A percentile compares a stretch with the other conserved stretches of the same genome.
These are phyloP conservation scores for Sesbania bispinosa DNA, from an alignment of 306 rosid species.

Conservation along the genomic window DNA sequence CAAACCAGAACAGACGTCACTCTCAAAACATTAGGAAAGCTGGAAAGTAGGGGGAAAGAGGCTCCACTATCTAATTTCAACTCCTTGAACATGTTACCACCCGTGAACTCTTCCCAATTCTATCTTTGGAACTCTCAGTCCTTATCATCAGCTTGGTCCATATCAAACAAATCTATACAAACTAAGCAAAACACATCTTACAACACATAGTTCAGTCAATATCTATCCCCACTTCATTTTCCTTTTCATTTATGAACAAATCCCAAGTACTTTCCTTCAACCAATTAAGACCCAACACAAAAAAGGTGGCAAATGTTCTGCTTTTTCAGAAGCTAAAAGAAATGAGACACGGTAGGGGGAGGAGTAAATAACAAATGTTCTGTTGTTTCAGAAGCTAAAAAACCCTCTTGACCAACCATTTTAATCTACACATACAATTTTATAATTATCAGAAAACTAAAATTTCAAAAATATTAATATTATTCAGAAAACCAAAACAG, in stretches of 20 bases:
- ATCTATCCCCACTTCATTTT: neutral
- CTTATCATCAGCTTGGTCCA: neutral
- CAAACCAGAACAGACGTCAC: conserved; percentile 11
- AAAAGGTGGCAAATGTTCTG: no score
- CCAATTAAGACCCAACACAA: conserved; percentile 12
- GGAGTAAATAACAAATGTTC: no score
- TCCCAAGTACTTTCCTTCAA: neutral
- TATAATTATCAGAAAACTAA: no score
- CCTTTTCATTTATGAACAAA: neutral
- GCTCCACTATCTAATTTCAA: conserved; percentile 6
- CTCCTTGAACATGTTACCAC: conserved; percentile 24
- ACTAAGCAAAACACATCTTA: neutral
- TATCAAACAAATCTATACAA: conserved; percentile 11
- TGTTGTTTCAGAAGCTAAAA: no score
- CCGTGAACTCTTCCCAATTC: conserved; percentile 22
- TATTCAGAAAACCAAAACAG: no score
- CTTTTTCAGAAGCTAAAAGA: no score
- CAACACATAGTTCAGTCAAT: conserved; percentile 16
- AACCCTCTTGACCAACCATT: no score
- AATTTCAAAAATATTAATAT: no score
- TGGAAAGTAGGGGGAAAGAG: neutral
- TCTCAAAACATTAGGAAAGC: neutral
- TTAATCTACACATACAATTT: no score
- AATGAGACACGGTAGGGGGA: no score
- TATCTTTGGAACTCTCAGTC: conserved; percentile 14